Percentiles rank a stretch among this genome's conserved stretches.
These are phyloP conservation scores for Heliosperma pusillum DNA, from an alignment of 148 eudicot species.

Conservation along the genomic window DNA sequence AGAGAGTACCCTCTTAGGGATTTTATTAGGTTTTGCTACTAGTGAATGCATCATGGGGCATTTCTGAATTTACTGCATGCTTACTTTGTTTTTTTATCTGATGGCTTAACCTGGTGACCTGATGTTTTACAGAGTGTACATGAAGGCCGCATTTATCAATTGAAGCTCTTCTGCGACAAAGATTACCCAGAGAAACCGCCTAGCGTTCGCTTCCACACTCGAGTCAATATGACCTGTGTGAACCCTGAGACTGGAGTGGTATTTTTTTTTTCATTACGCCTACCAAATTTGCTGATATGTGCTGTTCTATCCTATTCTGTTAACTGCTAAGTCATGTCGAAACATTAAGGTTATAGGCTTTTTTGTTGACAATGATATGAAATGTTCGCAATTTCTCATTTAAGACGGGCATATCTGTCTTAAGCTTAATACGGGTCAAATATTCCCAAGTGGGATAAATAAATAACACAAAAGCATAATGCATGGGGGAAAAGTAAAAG, in stretches of 20 bases:
- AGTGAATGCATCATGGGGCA: neutral
- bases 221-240: constrained; percentile 58
- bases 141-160: constrained; percentile 57
- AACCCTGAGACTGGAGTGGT: constrained; percentile 48
- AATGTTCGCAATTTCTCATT: neutral
- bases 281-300: constrained; percentile 3
- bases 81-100: neutral
- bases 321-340: neutral
- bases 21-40: neutral
- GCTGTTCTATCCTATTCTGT: neutral
- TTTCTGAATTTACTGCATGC: neutral
- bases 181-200: constrained; percentile 64
- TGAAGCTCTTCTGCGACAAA: constrained; percentile 64
- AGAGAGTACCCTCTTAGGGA: neutral
- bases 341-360: neutral
- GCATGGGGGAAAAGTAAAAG: too few relatives aligned
- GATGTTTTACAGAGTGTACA: constrained; percentile 43
- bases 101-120: neutral
- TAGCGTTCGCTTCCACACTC: constrained; percentile 49
- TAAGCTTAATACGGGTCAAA: too few relatives aligned
- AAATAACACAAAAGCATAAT: too few relatives aligned
- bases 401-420: too few relatives aligned
- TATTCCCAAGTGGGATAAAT: too few relatives aligned
- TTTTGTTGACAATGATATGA: neutral
- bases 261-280: constrained; percentile 7